Conservation (phyloP, 23 red algal species). For the Chondrus crispus region DNA sequence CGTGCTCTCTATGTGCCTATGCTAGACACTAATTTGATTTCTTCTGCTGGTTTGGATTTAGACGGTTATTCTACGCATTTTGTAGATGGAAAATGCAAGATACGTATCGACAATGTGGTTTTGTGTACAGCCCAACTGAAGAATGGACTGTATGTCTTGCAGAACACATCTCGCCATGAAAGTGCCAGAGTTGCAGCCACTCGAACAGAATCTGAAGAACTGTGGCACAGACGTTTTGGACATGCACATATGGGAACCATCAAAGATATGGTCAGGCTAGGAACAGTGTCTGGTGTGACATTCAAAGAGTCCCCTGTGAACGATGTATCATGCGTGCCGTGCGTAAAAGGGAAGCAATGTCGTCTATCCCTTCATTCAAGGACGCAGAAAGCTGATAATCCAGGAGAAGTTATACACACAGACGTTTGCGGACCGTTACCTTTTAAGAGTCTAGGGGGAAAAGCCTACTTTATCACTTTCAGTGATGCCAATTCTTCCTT, state of each 20-base stretch:
- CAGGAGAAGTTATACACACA: not conserved
- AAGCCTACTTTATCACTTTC: constrained; percentile 9
- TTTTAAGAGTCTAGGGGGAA: not conserved
- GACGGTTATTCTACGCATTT: not conserved
- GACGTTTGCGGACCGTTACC: not conserved
- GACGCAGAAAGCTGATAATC: not conserved
- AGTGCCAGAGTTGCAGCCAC: not conserved
- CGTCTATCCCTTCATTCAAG: not conserved
- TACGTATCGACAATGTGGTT: not conserved
- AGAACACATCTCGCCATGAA: not conserved
- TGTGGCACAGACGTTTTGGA: not conserved
- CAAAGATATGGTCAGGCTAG: not conserved
- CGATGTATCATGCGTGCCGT: not conserved
- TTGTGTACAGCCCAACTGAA: not conserved
- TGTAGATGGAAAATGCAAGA: not conserved
- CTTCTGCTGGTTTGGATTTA: not conserved
- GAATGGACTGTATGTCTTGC: not conserved
- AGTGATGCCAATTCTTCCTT: not conserved
- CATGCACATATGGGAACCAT: not conserved
- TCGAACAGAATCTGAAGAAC: not conserved
- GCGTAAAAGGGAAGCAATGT: not conserved
- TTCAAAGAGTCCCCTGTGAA: not conserved
- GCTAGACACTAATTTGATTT: not conserved
- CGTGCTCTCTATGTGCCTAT: not conserved
- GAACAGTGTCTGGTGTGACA: not conserved